Evolutionary conservation across 1,284 basidiomycete genomes (phyloP).

Genomic region (Rhodotorula sp.): DNA sequence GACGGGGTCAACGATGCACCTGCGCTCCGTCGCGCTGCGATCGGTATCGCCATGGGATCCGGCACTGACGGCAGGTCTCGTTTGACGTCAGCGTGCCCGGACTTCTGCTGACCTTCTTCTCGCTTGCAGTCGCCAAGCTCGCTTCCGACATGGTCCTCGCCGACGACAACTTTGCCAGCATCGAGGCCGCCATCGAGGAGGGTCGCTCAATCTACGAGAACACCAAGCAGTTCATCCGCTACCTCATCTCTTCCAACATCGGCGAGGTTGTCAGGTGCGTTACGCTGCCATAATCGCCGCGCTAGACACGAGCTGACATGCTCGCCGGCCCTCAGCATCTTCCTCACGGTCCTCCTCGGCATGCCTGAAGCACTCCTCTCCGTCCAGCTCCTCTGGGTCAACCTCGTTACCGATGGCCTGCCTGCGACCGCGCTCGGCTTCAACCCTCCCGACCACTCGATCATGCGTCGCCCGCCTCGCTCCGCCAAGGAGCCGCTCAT

Average conservation of each 20-base stretch:
- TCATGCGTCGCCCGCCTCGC: constrained; percentile 90
- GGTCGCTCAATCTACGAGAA: constrained; percentile 98
- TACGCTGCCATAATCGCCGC: background rate
- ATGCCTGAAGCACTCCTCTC: constrained; percentile 99
- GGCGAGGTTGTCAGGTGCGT: constrained; percentile 86
- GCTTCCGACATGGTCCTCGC: constrained; percentile 54
- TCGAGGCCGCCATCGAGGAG: constrained; percentile 60
- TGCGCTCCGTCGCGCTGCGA: constrained; percentile 52
- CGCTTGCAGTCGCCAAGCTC: constrained; percentile 46
- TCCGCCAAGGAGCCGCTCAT: constrained; percentile 86
- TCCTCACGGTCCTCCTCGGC: constrained; percentile 91
- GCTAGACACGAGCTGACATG: background rate
- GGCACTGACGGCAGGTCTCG: constrained; percentile 50
- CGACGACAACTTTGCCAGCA: constrained; percentile 55
- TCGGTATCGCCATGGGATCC: constrained; percentile 54
- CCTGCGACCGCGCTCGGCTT: constrained; percentile 96
- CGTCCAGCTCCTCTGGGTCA: constrained; percentile 96
- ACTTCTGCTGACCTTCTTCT: background rate
- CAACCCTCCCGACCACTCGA: constrained; percentile 92
- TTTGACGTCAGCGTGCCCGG: background rate
- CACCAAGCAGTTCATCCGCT: constrained; percentile 94
- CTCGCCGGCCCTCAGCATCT: constrained; percentile 62
- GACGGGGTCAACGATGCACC: constrained; percentile 64
- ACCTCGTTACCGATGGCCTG: constrained; percentile 90
- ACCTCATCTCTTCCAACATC: constrained; percentile 87